Conservation (phyloP, 1,284 basidiomycete species). For the Takashimella koratensis region DNA sequence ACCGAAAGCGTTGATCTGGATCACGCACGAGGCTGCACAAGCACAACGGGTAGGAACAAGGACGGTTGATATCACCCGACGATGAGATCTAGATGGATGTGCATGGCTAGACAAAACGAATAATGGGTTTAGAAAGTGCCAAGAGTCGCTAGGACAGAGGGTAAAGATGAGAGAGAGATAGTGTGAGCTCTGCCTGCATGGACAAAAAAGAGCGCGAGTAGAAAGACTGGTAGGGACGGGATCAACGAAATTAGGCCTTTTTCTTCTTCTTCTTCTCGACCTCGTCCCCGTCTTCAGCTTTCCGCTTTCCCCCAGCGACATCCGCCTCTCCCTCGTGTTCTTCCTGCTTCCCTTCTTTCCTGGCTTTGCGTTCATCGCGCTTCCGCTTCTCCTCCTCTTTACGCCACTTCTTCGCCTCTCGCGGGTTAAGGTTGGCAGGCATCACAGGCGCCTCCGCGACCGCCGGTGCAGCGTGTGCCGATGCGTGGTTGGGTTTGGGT, state of each 20-base stretch:
- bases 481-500: constrained; percentile 1
- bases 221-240: no score
- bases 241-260: no score
- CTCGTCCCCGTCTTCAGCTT: constrained; percentile 22
- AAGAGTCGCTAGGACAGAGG: no score
- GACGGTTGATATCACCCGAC: constrained; percentile 29
- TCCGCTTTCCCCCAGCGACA: constrained; percentile 22
- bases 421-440: constrained; percentile 23
- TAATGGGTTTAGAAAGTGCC: no score
- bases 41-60: constrained; percentile 67
- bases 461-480: constrained; percentile 1
- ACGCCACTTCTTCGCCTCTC: constrained; percentile 39
- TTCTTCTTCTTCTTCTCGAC: constrained; percentile 23
- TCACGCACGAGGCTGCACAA: constrained; percentile 79
- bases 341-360: constrained; percentile 24
- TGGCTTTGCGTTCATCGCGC: constrained; percentile 39
- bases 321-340: constrained; percentile 13
- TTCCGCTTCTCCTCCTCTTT: constrained; percentile 43
- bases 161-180: no score
- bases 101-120: no score
- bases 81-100: not conserved
- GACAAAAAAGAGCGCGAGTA: no score
- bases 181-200: no score
- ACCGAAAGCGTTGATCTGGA: constrained; percentile 74
- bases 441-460: constrained; percentile 18